Evolutionary conservation across 2,329 filamentous ascomycete genomes (phyloP).

Genomic region (Xylariaceae sp.): DNA sequence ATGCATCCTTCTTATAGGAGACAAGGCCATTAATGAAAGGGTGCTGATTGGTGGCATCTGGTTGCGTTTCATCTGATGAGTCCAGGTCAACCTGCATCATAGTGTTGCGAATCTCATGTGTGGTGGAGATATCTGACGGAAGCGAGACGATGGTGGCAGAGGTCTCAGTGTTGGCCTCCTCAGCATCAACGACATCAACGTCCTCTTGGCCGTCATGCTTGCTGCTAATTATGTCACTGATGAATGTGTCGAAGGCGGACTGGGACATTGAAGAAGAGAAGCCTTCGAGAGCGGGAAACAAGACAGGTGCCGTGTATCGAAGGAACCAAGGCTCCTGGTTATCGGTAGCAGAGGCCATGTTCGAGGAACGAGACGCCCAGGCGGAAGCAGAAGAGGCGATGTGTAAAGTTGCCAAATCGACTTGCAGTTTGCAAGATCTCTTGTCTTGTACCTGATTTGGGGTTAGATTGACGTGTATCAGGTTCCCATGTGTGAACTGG

Average conservation of each 20-base stretch:
- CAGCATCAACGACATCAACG: neutral
- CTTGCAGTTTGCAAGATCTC: too few relatives aligned
- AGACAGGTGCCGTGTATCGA: slow-evolving; percentile 8
- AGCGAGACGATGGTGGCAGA: slow-evolving; percentile 1
- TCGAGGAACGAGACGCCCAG: neutral
- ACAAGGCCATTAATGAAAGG: slow-evolving; percentile 37
- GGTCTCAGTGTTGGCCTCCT: neutral
- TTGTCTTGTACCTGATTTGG: too few relatives aligned
- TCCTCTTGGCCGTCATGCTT: neutral
- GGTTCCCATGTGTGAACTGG: too few relatives aligned
- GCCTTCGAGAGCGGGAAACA: slow-evolving; percentile 12
- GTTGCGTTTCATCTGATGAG: neutral
- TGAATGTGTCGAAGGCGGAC: slow-evolving; percentile 7
- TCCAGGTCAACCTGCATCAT: neutral
- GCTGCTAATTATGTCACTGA: slow-evolving; percentile 5
- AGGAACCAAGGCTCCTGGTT: slow-evolving; percentile 18
- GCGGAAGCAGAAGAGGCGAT: too few relatives aligned
- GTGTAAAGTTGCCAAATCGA: too few relatives aligned
- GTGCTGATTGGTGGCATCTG: slow-evolving; percentile 9
- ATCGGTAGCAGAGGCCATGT: slow-evolving; percentile 7
- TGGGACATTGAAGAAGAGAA: slow-evolving; percentile 12
- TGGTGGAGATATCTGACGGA: neutral
- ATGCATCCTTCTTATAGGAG: slow-evolving; percentile 13
- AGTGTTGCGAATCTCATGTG: neutral
- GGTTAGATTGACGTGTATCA: too few relatives aligned